Evolutionary conservation across 805 yeast genomes (phyloP), one percentile per base, ranked within the genome.

Genomic region (Candida piceae): DNA sequence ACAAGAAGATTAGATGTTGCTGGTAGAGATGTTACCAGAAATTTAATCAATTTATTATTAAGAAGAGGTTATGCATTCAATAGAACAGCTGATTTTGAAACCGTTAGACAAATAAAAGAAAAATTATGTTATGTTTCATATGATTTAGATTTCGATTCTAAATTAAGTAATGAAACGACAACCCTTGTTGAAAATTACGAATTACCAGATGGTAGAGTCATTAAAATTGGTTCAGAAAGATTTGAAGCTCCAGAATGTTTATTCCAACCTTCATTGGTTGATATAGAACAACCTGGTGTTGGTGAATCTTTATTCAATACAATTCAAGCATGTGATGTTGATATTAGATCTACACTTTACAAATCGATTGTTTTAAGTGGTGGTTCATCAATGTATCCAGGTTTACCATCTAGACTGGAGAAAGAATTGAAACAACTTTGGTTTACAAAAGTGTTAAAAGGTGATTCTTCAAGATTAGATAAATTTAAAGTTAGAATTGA

Each of bases 321-420:
- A 3, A 80, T 93, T 47, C 97, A 93, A 69, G 67, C 89, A 5
- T 96, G 97, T 29, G 97, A 93, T 57, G 83, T 93, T 34, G 98
- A 93, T 59, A 77, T 93, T 36, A 80, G 97, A 64, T 72, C 95
- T 6, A 75, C 96, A 1, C 71, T 93, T 42, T 93, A 76, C 67
- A 85, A 83, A 56, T 95, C 96, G 2, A 84, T 93, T 59, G 97
- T 93, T 20, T 73, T 93, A 31, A 85, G 96, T 5, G 98, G 98
- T 59, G 98, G 98, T 40, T 89, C 97, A 1, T 84, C 95, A 35
- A 93, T 93, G 98, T 93, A 93, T 58, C 97, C 98, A 2, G 98
- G 98, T 21, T 74, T 93, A 50, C 98, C 98, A 15, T 84, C 96
- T 10, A 75, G 98, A 55, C 69, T 93, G 49, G 97, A 93, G 62